phyloP scores from a whole-genome alignment of 345 rosid species.

The Aurinia saxatilis region DNA sequence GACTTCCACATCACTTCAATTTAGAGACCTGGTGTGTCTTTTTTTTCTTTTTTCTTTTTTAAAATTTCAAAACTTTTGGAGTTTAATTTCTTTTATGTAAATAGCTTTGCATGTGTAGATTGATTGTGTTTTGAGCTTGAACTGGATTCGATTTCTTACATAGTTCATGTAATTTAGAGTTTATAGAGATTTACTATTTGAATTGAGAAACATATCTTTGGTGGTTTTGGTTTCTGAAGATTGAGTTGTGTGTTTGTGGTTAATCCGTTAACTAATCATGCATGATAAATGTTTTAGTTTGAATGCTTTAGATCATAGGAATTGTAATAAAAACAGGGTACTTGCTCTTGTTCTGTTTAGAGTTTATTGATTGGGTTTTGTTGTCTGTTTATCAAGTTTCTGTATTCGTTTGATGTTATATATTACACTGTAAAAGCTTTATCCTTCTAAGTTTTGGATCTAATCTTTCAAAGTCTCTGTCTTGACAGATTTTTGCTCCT shows the following conservation, averaged over 20 bases:
- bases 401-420: too few species aligned
- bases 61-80: not conserved
- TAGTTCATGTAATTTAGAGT: not conserved
- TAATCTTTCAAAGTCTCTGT: not conserved
- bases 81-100: not conserved
- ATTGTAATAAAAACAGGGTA: not conserved
- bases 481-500: not conserved
- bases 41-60: not conserved
- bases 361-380: not conserved
- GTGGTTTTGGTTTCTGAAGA: not conserved
- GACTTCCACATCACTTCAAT: constrained; percentile 51
- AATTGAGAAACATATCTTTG: too few species aligned
- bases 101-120: constrained; percentile 1
- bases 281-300: not conserved
- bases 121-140: not conserved
- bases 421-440: too few species aligned
- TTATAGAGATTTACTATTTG: not conserved
- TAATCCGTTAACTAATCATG: not conserved
- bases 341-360: not conserved
- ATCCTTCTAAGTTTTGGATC: too few species aligned
- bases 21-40: constrained; percentile 29
- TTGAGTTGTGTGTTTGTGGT: not conserved
- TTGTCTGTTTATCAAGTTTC: too few species aligned
- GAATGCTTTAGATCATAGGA: not conserved
- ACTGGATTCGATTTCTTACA: not conserved